Base-by-base conservation (phyloP, 495 filamentous ascomycete species). In the Peziza echinospora region DNA sequence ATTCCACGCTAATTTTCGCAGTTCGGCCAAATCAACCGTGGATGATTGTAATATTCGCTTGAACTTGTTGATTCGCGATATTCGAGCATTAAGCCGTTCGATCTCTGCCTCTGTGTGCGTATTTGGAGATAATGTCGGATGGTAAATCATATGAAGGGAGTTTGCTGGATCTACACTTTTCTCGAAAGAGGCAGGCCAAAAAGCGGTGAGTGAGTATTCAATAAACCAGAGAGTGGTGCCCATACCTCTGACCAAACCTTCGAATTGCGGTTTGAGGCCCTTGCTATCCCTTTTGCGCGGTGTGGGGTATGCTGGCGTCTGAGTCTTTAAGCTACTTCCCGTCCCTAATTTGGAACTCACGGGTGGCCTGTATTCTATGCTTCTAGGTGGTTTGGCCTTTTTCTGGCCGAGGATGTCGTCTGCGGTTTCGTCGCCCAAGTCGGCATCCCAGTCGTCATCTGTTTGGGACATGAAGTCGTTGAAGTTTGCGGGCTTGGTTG, bases 21-120 rank as follows among this genome's bases (percentile, higher is more conserved):
- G 67, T 51, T 94, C 91, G 19, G 76, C 64, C 0, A 94, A 62
- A 23, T 84, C 78, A 58, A 96, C 87, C 2, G 82, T 82, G 47
- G 78, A 89, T 16, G 86, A 74, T 65, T 97, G 89, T 11, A 97
- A 67, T 21, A 97, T 81, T 48, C 78, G 76, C 59, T 96, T 97
- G 70, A 97, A 97, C 59, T 96, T 97, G 63, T 97, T 96, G 60
- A 97, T 97, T 47, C 86, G 77, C 2, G 82, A 80, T 49, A 93
- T 91, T 44, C 84, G 76, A 41, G 86, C 78, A 30, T 80, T 81
- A 57, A 93, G 78, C 13, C 77, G 77, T 53, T 94, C 91, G 28
- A 77, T 71, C 54, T 94, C 84, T 19, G 53, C 57, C 40, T 53
- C 53, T 17, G 53, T 60, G 39, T 60, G 69, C 1, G 87, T 85